phyloP scores from a whole-genome alignment of 2,329 filamentous ascomycete genomes.

The Penicillium digitatum region DNA sequence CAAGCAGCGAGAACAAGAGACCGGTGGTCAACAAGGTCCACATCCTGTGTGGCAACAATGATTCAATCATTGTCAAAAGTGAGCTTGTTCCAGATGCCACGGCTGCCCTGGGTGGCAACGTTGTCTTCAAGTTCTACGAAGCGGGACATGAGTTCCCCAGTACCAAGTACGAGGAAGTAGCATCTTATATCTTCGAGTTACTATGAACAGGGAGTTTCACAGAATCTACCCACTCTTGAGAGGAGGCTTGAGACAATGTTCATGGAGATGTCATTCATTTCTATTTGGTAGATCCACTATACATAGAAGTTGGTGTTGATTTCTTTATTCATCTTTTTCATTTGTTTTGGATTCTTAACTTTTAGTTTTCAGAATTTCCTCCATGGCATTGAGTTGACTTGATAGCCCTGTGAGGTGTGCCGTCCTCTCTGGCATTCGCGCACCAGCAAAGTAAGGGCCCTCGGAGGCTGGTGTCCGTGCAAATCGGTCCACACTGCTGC shows the following conservation, averaged over 20 bases:
- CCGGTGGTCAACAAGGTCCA: constrained; percentile 52
- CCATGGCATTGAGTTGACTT: constrained; percentile 29
- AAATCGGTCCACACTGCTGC: constrained; percentile 27
- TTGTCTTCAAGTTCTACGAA: constrained; percentile 55
- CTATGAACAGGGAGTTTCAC: constrained; percentile 26
- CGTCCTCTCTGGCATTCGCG: constrained; percentile 31
- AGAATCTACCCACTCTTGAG: neutral
- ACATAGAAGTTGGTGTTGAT: constrained; percentile 2
- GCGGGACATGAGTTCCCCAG: constrained; percentile 70
- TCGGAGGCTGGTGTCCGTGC: constrained; percentile 27
- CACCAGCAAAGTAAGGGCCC: constrained; percentile 32
- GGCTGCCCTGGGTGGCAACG: constrained; percentile 55
- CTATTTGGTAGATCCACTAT: constrained; percentile 10
- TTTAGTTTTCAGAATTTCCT: constrained; percentile 28
- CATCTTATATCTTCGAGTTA: constrained; percentile 47
- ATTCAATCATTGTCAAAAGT: constrained; percentile 62
- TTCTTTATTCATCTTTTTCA: neutral
- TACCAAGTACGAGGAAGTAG: constrained; percentile 57
- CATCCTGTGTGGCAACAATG: constrained; percentile 62
- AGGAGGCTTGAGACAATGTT: neutral
- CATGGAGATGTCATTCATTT: neutral
- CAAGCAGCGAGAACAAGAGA: constrained; percentile 25
- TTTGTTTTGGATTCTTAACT: constrained; percentile 3
- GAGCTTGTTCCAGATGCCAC: constrained; percentile 62
- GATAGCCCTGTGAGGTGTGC: constrained; percentile 30